Evolutionary conservation across 2,329 filamentous ascomycete species (phyloP).

Genomic region (Thielaviopsis punctulata): DNA sequence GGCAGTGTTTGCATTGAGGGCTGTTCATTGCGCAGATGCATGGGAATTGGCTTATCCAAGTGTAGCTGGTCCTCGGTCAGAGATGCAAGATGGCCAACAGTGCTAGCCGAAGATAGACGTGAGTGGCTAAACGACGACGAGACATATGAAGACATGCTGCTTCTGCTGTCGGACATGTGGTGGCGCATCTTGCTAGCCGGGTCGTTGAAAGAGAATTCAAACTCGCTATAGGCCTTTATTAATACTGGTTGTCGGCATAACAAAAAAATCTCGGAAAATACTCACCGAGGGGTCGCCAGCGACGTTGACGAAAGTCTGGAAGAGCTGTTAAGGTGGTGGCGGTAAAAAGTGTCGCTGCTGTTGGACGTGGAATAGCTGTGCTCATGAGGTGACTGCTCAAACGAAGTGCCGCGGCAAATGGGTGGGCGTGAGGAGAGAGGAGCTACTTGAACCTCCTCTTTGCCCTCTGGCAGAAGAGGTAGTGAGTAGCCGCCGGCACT

Average conservation of each 20-base stretch:
- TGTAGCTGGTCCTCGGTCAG: conserved; percentile 11
- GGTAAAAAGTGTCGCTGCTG: conserved; percentile 14
- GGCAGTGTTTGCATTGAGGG: conserved; percentile 6
- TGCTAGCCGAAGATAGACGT: conserved; percentile 36
- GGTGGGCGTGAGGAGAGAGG: conserved; percentile 6
- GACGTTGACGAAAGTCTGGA: conserved; percentile 12
- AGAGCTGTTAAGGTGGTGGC: conserved; percentile 15
- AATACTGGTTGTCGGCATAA: background rate
- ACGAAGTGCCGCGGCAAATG: conserved; percentile 11
- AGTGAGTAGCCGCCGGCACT: conserved; percentile 32
- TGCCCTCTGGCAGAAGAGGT: conserved; percentile 24
- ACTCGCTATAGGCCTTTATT: conserved; percentile 2
- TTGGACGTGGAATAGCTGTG: conserved; percentile 14
- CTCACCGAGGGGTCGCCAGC: conserved; percentile 12
- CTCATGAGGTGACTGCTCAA: conserved; percentile 8
- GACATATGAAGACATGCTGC: conserved; percentile 33
- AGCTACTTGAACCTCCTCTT: conserved; percentile 15
- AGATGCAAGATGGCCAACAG: conserved; percentile 21
- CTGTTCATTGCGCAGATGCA: conserved; percentile 6
- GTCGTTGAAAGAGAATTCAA: conserved; percentile 8
- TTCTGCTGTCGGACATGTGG: conserved; percentile 33
- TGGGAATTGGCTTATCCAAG: conserved; percentile 8
- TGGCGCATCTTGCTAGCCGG: conserved; percentile 16
- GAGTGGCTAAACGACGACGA: conserved; percentile 30
- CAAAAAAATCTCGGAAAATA: background rate